phyloP scores from a whole-genome alignment of 768 basidiomycete species.

The Mycena floridula region DNA sequence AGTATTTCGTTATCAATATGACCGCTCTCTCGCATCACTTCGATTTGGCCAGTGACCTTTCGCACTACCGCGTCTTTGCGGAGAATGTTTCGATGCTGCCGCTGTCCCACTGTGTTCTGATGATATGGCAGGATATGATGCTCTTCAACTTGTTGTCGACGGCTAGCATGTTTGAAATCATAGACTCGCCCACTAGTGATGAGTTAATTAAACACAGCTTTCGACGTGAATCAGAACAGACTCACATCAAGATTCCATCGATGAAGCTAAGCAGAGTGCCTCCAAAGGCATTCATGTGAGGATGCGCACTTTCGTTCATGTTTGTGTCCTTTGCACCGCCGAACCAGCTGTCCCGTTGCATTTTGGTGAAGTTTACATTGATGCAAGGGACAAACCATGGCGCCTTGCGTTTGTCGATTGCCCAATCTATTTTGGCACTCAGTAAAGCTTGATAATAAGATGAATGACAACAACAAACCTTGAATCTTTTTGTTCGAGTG shows the following conservation, averaged over 20 bases:
- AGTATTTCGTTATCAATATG: neutral
- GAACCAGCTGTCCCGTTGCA: slow-evolving; percentile 10
- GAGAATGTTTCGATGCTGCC: slow-evolving; percentile 1
- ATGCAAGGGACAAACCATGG: slow-evolving; percentile 14
- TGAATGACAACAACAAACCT: slow-evolving; percentile 6
- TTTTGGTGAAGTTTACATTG: slow-evolving; percentile 9
- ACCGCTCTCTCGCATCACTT: neutral
- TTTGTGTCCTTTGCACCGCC: slow-evolving; percentile 12
- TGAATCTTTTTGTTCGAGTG: slow-evolving; percentile 7
- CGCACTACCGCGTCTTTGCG: neutral
- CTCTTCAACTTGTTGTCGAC: neutral
- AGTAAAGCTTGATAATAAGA: neutral
- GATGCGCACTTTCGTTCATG: slow-evolving; percentile 14
- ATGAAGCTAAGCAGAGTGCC: slow-evolving; percentile 13
- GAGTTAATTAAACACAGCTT: neutral
- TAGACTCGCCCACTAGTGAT: neutral
- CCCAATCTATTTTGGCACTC: slow-evolving; percentile 9
- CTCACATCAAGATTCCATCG: slow-evolving; percentile 10
- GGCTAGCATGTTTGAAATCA: neutral
- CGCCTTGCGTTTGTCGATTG: slow-evolving; percentile 8
- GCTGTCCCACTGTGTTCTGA: slow-evolving; percentile 1
- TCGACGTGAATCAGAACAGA: neutral
- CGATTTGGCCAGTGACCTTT: neutral
- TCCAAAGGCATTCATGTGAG: slow-evolving; percentile 10
- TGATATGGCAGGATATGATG: slow-evolving; percentile 4